Conservation (phyloP, 2,329 filamentous ascomycete genomes). For the Paradendryphiella salina region DNA sequence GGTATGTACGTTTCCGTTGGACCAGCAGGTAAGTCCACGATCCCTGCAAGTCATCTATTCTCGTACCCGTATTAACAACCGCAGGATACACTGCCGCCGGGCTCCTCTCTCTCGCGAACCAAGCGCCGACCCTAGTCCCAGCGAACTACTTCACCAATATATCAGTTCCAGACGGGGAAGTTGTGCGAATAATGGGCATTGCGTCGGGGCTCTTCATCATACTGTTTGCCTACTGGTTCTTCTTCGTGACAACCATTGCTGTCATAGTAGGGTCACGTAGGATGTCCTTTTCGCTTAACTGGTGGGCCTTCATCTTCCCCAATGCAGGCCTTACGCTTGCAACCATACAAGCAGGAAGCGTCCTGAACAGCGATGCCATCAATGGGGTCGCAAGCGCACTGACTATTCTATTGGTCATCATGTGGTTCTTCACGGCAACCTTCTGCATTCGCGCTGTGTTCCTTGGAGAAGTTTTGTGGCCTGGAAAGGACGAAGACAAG, state of each 20-base stretch:
- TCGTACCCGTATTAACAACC: slow-evolving; percentile 60
- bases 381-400: slow-evolving; percentile 59
- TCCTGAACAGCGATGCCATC: slow-evolving; percentile 57
- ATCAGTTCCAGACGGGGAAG: slow-evolving; percentile 39
- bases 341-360: slow-evolving; percentile 60
- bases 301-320: slow-evolving; percentile 68
- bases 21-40: slow-evolving; percentile 42
- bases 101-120: slow-evolving; percentile 53
- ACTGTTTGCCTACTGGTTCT: slow-evolving; percentile 57
- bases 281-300: slow-evolving; percentile 46
- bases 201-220: slow-evolving; percentile 53
- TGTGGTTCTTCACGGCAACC: slow-evolving; percentile 59
- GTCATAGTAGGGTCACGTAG: slow-evolving; percentile 46
- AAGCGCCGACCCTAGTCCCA: slow-evolving; percentile 45
- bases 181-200: slow-evolving; percentile 51
- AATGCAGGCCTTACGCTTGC: slow-evolving; percentile 66
- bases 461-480: slow-evolving; percentile 58
- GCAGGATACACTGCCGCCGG: slow-evolving; percentile 45
- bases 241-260: slow-evolving; percentile 49
- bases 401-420: slow-evolving; percentile 58
- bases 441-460: slow-evolving; percentile 57
- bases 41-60: slow-evolving; percentile 55
- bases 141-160: slow-evolving; percentile 41
- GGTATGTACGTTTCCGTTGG: slow-evolving; percentile 60
- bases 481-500: slow-evolving; percentile 50